Base-by-base conservation (phyloP, 2,329 filamentous ascomycete species). In the Hymenoscyphus fructigenus region DNA sequence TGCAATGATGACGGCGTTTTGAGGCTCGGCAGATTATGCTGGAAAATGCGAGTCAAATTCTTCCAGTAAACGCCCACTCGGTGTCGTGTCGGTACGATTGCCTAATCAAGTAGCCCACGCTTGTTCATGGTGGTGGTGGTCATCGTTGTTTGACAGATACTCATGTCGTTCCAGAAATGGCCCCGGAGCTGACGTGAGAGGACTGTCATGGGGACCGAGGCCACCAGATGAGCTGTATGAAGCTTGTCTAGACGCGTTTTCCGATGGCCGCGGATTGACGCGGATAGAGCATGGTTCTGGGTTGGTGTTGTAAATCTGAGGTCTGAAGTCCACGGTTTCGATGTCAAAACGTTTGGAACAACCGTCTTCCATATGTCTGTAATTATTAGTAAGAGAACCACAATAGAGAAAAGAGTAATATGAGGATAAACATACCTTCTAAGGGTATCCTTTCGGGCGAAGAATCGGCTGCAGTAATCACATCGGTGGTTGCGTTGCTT, bases 381-480 rank as follows among this genome's bases (percentile, higher is more conserved):
- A 56, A 47, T 53, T 41, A 53, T 58, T 59, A 60, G 38, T 26
- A 20, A 5, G 58, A 14, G 28, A 47, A 38, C 20, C 17, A 28
- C 14, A 38, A 41, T 23, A 38, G 14, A 26, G 28, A 15, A 29
- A 10, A 32, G 29, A 32, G 29, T 32, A 32, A 32, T 7, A 32
- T 5, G 3, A 14, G 23, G 29, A 14, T 62, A 57, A 20, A 66
- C 68, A 58, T 65, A 92, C 91, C 92, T 89, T 78, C 88, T 80
- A n/a, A 95, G 81, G 1, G 91, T 95, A 73, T 96, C 92, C 75
- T 92, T 93, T 56, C 92, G 85, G 29, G 91, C 88, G 79, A 96
- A 96, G 53, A 84, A 82, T 62, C 86, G 83, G 36, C 84, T 83
- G 74, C 92, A 96, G 66, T 88, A 87, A 66, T 87, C 83, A 74